phyloP scores from a whole-genome alignment of 2,329 filamentous ascomycete species.

The Calonectria hawksworthii region DNA sequence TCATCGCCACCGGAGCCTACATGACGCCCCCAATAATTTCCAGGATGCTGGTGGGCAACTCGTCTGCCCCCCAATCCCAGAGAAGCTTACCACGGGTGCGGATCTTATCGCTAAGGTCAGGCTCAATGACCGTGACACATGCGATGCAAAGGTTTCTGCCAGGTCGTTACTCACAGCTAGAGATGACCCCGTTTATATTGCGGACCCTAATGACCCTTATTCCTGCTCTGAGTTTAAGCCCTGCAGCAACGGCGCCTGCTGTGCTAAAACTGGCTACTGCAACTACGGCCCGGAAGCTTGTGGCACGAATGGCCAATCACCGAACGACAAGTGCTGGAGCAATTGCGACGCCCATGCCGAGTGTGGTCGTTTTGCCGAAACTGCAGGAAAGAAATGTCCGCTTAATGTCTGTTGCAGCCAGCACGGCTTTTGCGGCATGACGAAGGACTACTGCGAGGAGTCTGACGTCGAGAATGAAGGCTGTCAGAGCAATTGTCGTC shows the following conservation, averaged over 20 bases:
- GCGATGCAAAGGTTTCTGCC: neutral
- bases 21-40: neutral
- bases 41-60: neutral
- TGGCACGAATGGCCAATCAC: constrained; percentile 1
- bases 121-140: neutral
- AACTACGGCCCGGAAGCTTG: constrained; percentile 16
- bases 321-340: constrained; percentile 11
- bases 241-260: neutral
- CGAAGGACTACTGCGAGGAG: constrained; percentile 1
- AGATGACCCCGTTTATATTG: neutral
- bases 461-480: neutral
- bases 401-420: constrained; percentile 27
- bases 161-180: neutral
- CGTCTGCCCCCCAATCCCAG: neutral
- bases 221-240: neutral
- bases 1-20: neutral
- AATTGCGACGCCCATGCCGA: constrained; percentile 28
- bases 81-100: neutral
- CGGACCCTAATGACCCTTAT: neutral
- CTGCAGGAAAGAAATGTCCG: constrained; percentile 16
- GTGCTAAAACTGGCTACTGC: constrained; percentile 14
- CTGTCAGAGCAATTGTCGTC: neutral
- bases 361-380: constrained; percentile 27
- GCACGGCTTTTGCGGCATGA: constrained; percentile 4
- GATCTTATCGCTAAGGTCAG: neutral